Evolutionary conservation across 805 yeast species (phyloP).

Genomic region (Sungouiella blattae): DNA sequence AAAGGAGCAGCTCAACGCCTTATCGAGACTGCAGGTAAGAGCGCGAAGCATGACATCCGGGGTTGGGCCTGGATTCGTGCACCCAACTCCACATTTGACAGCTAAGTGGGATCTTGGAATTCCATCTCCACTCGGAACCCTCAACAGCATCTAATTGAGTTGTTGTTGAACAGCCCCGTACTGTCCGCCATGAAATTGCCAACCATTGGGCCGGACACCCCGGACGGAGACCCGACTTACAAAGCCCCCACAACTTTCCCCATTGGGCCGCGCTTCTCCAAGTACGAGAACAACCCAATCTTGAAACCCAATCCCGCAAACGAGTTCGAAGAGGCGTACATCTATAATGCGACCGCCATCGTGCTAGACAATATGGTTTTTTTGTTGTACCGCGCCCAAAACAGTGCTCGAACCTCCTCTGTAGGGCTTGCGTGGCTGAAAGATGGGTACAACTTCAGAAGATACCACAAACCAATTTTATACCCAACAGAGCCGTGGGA

Average conservation of each 20-base stretch:
- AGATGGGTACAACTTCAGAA: conserved; percentile 33
- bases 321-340: conserved; percentile 36
- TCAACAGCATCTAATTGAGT: too few relatives aligned
- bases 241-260: conserved; percentile 35
- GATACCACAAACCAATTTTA: conserved; percentile 30
- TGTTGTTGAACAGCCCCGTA: too few relatives aligned
- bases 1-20: too few relatives aligned
- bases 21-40: too few relatives aligned
- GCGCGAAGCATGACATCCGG: too few relatives aligned
- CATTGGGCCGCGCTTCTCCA: conserved; percentile 35
- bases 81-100: too few relatives aligned
- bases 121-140: too few relatives aligned
- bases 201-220: conserved; percentile 19
- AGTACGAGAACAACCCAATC: conserved; percentile 35
- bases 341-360: conserved; percentile 42
- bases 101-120: too few relatives aligned
- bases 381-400: conserved; percentile 39
- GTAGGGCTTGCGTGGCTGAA: conserved; percentile 41
- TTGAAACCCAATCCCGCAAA: conserved; percentile 33
- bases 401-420: conserved; percentile 27
- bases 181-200: conserved; percentile 22
- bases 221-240: conserved; percentile 30
- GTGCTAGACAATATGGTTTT: conserved; percentile 36
- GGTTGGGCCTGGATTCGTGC: too few relatives aligned
- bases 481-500: conserved; percentile 39